Percentiles rank a stretch among this genome's conserved stretches.
phyloP scores from a whole-genome alignment of 1,284 basidiomycete species.

The Coniferiporia sulphurascens region DNA sequence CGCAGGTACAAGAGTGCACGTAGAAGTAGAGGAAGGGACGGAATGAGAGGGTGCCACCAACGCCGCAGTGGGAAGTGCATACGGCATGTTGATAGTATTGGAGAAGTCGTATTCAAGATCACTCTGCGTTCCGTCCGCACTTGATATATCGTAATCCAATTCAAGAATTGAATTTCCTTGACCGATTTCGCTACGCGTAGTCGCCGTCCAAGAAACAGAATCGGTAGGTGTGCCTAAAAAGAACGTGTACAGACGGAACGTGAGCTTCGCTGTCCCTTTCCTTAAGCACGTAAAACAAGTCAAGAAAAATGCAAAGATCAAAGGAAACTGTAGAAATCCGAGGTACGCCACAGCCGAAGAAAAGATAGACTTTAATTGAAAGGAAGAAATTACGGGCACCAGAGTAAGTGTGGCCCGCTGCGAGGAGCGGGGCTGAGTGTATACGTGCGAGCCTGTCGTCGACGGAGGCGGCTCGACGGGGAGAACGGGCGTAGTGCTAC shows the following conservation, averaged over 20 bases:
- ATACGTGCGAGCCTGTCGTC: not conserved
- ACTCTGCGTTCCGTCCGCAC: not conserved
- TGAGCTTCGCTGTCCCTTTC: not conserved
- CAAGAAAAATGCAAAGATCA: not conserved
- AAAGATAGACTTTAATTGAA: not conserved
- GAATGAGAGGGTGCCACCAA: not conserved
- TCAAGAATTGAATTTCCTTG: not conserved
- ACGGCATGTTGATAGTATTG: constrained; percentile 2
- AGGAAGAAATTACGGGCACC: not conserved
- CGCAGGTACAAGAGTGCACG: not conserved
- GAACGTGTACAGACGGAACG: not conserved
- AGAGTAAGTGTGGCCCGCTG: not conserved
- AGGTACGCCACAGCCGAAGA: not conserved
- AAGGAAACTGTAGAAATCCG: not conserved
- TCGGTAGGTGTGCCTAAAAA: not conserved
- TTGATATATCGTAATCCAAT: not conserved
- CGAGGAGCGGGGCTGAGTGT: not conserved
- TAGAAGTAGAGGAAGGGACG: not conserved
- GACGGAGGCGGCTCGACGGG: not conserved
- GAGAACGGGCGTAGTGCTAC: not conserved
- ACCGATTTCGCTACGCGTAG: not conserved
- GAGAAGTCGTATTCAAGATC: not conserved
- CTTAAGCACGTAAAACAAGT: not conserved
- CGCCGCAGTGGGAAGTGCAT: constrained; percentile 4
- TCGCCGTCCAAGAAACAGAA: not conserved